These are phyloP conservation scores for Ciborinia camelliae DNA, from an alignment of 2,329 filamentous ascomycete species.

Conservation along the genomic window DNA sequence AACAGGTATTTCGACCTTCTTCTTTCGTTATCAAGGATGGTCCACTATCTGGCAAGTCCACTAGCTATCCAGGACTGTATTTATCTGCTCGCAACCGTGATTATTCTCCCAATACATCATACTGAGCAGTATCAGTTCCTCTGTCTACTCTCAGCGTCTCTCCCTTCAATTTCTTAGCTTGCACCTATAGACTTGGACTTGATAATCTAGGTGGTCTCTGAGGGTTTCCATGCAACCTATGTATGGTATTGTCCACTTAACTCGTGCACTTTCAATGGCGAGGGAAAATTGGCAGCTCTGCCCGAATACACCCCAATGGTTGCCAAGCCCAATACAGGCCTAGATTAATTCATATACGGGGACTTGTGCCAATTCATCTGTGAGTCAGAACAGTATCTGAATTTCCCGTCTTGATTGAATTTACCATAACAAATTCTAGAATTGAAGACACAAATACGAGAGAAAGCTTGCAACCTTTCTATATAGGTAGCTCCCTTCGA, in stretches of 20 bases:
- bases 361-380: background rate
- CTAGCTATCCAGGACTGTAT: background rate
- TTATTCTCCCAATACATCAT: background rate
- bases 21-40: background rate
- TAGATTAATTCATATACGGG: background rate
- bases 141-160: background rate
- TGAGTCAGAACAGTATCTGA: background rate
- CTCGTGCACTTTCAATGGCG: background rate
- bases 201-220: background rate
- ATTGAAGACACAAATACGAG: too few relatives aligned
- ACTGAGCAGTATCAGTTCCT: background rate
- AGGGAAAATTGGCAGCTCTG: background rate
- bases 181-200: background rate
- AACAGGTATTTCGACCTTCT: background rate
- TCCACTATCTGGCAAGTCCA: background rate
- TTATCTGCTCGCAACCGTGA: background rate
- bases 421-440: too few relatives aligned
- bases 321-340: background rate
- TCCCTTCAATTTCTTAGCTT: background rate
- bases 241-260: background rate
- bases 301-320: background rate
- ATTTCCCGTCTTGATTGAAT: too few relatives aligned
- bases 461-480: too few relatives aligned
- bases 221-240: background rate
- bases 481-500: too few relatives aligned